Conservation (phyloP, 768 basidiomycete genomes). For the Kwoniella sp. region DNA sequence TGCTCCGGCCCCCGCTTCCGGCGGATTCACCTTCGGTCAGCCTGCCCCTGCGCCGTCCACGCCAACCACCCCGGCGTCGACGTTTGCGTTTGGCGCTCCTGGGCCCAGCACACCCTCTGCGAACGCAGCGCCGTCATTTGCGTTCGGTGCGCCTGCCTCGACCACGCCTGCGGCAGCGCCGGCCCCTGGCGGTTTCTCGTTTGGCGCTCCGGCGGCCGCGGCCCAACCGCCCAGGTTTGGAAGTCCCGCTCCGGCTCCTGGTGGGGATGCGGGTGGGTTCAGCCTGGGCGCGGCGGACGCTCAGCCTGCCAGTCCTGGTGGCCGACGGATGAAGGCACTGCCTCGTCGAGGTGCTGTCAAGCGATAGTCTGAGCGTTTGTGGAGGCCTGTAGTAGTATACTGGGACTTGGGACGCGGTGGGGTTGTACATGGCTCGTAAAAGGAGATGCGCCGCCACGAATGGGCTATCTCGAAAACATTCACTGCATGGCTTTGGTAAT, state of each 20-base stretch:
- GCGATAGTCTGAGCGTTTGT: too few relatives aligned
- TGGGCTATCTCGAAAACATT: too few relatives aligned
- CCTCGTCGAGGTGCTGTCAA: conserved; percentile 16
- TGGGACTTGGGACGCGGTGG: too few relatives aligned
- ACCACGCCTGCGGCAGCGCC: conserved; percentile 14
- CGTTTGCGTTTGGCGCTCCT: conserved; percentile 3
- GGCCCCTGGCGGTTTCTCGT: conserved; percentile 6
- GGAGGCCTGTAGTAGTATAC: too few relatives aligned
- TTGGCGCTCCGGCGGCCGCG: conserved; percentile 5
- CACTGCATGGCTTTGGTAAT: too few relatives aligned
- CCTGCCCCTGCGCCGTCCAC: background rate
- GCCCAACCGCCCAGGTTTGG: conserved; percentile 10
- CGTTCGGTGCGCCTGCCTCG: conserved; percentile 1
- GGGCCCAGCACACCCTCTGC: background rate
- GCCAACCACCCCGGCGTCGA: background rate
- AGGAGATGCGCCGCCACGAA: too few relatives aligned
- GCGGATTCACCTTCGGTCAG: conserved; percentile 13
- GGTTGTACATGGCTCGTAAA: too few relatives aligned
- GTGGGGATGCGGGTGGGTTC: conserved; percentile 7
- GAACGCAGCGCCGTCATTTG: background rate
- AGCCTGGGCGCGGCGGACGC: conserved; percentile 14
- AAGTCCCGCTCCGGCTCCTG: conserved; percentile 15
- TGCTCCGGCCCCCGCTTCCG: conserved; percentile 1
- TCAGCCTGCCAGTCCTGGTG: conserved; percentile 17
- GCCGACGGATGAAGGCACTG: conserved; percentile 13